A percentile compares a stretch with the other conserved stretches of the same genome.
These are phyloP conservation scores for Aspergillus ustus DNA, from an alignment of 2,329 filamentous ascomycete genomes.

Conservation along the genomic window DNA sequence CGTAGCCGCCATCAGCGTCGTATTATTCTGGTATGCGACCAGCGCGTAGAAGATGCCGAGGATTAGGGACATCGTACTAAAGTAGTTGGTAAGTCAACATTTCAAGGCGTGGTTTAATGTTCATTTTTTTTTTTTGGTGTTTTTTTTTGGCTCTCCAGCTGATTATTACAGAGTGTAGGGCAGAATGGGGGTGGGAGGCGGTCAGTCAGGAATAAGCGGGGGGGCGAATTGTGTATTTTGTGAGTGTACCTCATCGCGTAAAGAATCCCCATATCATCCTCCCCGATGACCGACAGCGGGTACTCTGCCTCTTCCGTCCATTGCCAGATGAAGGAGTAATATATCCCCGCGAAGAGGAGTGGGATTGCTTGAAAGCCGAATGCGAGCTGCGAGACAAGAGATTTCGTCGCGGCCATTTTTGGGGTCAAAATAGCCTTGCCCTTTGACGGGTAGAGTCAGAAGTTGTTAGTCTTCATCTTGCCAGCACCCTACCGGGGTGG, in stretches of 20 bases:
- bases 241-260: slow-evolving; percentile 7
- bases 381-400: not conserved
- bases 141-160: no score
- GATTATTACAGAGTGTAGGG: no score
- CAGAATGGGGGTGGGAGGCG: no score
- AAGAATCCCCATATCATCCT: not conserved
- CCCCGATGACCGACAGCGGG: not conserved
- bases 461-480: no score
- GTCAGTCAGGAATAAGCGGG: rapidly evolving
- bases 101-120: no score
- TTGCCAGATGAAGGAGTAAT: not conserved
- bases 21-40: slow-evolving; percentile 6
- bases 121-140: no score
- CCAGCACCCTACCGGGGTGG: no score
- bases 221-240: no score
- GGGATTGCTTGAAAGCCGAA: slow-evolving; percentile 6
- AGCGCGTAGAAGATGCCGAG: slow-evolving; percentile 4
- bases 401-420: no score
- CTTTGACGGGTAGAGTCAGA: no score
- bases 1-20: slow-evolving; percentile 1
- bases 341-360: not conserved
- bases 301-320: not conserved
- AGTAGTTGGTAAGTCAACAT: not conserved
- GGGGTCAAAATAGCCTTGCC: no score
- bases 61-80: not conserved